These are phyloP conservation scores for Leishmania mexicana DNA, from an alignment of 208 protist species.

Conservation along the genomic window DNA sequence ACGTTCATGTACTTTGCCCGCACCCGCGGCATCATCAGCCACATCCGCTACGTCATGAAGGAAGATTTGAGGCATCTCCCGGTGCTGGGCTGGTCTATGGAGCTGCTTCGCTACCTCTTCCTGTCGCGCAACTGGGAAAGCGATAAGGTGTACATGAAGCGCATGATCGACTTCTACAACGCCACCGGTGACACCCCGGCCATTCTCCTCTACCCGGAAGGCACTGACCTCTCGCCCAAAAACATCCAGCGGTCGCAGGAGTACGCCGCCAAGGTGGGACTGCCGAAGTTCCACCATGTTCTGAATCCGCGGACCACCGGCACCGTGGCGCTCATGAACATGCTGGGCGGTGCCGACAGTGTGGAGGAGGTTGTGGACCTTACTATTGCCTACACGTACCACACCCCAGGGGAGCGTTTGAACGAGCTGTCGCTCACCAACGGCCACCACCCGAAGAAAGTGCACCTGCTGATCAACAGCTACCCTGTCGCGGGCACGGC, in stretches of 20 bases:
- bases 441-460: conserved; percentile 64
- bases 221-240: conserved; percentile 79
- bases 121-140: conserved; percentile 74
- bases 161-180: conserved; percentile 61
- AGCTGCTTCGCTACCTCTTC: conserved; percentile 86
- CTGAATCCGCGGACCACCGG: conserved; percentile 85
- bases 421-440: conserved; percentile 73
- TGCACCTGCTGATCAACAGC: conserved; percentile 71
- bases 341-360: conserved; percentile 57
- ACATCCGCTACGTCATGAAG: conserved; percentile 80
- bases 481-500: conserved; percentile 37
- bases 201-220: conserved; percentile 87
- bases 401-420: conserved; percentile 50
- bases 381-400: conserved; percentile 88
- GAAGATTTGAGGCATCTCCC: conserved; percentile 52
- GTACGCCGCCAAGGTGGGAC: conserved; percentile 51
- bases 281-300: conserved; percentile 75
- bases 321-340: conserved; percentile 65
- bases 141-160: conserved; percentile 66
- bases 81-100: conserved; percentile 79
- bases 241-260: conserved; percentile 68
- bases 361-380: conserved; percentile 87
- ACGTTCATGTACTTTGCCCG: conserved; percentile 48
- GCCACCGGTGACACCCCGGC: conserved; percentile 36
- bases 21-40: conserved; percentile 17